A percentile compares a stretch with the other conserved stretches of the same genome.
Conservation (phyloP, 495 filamentous ascomycete species). For the Venustampulla echinocandica region DNA sequence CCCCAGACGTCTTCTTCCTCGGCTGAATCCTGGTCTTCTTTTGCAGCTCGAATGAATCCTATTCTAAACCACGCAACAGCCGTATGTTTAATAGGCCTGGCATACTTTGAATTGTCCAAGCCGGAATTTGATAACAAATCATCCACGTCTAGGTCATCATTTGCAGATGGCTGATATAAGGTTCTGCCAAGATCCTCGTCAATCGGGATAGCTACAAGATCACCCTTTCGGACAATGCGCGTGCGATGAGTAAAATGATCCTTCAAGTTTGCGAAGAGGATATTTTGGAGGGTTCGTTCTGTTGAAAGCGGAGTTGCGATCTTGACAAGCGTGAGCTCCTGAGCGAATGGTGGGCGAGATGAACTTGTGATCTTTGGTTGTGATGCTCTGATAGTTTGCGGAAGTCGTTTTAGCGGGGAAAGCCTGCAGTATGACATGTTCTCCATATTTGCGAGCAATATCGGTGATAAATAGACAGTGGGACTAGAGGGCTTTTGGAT, state of each 20-base stretch:
- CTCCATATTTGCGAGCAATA: conserved; percentile 77
- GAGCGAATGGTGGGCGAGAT: conserved; percentile 72
- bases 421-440: conserved; percentile 65
- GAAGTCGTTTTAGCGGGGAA: conserved; percentile 48
- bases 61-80: conserved; percentile 88
- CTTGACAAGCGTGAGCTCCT: conserved; percentile 85
- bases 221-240: conserved; percentile 72
- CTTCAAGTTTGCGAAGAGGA: conserved; percentile 75
- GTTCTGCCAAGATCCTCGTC: conserved; percentile 73
- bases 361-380: conserved; percentile 43
- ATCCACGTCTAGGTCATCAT: conserved; percentile 56
- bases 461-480: conserved; percentile 70
- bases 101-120: conserved; percentile 25
- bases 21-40: conserved; percentile 39
- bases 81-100: conserved; percentile 32
- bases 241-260: conserved; percentile 72
- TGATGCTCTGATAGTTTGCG: conserved; percentile 27
- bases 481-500: conserved; percentile 42
- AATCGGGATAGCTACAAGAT: conserved; percentile 77
- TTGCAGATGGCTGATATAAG: conserved; percentile 52
- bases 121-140: conserved; percentile 42
- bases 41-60: conserved; percentile 54
- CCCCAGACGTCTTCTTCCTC: conserved; percentile 66
- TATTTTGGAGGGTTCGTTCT: conserved; percentile 73
- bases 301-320: conserved; percentile 81